Base-by-base conservation (phyloP, 768 basidiomycete species). In the Boletus rubroflammeus region DNA sequence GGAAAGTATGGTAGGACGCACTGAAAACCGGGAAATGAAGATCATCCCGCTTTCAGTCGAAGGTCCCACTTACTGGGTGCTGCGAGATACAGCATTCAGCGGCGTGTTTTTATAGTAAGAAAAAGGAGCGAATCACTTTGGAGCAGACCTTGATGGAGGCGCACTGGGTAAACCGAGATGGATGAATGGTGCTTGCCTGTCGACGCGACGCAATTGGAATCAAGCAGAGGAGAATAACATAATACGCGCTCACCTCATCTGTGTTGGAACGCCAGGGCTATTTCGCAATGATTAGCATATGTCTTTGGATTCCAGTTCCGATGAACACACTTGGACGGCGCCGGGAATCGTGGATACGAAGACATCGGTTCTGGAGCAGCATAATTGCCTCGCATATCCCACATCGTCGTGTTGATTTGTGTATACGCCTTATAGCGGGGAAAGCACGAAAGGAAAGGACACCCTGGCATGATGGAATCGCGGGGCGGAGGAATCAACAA, bases 341-440 rank as follows among this genome's bases (percentile, higher is more conserved):
- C 41, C 11, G 64, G 58, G 47, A 59, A 62, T 32, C 39, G 53
- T 14, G 58, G 52, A 45, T 34, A 43, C 5, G 68, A 50, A 3
- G 64, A 53, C 32, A 3, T 52, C 10, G 36, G 54, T 36, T 63
- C 58, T 50, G 60, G 58, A 11, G 47, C 39, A 32, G 50, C 36
- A 32, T 55, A 9, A 21, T 60, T 57, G 2, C 60, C 68, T 5
- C 61, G 59, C 47, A 56, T 3, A 29, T 70, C 70, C 69, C 67
- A 72, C 68, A 48, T 62, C 60, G 47, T 57, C 21, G 66, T 23
- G 28, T 70, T 69, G n/a, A 70, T 54, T 39, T 72, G 65, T 6
- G 64, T 72, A 25, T 72, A 72, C 41, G 69, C 56, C 41, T 62
- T 72, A 5, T 71, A 68, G 59, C 67, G 71, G 11, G 69, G 70